Percentiles rank a stretch among this genome's conserved stretches.
Evolutionary conservation across 2,329 filamentous ascomycete species (phyloP).

Genomic region (Fusarium udum): DNA sequence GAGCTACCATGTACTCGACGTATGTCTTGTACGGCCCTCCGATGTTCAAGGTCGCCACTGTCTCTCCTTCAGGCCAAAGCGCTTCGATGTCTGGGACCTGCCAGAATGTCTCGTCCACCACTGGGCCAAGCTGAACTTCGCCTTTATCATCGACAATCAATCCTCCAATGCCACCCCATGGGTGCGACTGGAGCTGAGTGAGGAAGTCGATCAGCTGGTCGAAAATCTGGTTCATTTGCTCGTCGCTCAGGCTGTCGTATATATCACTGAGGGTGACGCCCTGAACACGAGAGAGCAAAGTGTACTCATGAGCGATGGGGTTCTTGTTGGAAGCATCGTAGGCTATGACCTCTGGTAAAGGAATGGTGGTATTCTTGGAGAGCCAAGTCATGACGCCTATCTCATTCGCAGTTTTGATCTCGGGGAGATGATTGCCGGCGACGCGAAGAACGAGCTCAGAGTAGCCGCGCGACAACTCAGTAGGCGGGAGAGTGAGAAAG

Average conservation of each 20-base stretch:
- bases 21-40: neutral
- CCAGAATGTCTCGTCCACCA: neutral
- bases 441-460: neutral
- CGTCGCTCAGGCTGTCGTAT: neutral
- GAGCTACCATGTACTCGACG: accelerated
- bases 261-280: neutral
- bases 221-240: accelerated
- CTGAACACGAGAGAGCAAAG: accelerated
- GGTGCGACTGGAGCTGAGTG: accelerated
- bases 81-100: neutral
- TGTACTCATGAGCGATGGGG: neutral
- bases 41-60: neutral
- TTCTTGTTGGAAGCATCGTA: neutral
- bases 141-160: accelerated
- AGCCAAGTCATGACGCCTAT: neutral
- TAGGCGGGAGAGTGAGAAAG: neutral
- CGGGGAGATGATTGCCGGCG: neutral
- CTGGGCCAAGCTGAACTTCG: neutral
- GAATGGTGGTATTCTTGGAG: neutral
- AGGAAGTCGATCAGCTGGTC: neutral
- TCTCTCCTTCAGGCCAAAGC: neutral
- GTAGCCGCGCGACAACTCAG: neutral
- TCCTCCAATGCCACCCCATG: neutral
- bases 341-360: neutral
- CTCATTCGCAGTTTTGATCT: neutral